These are phyloP conservation scores for Baudoinia panamericana DNA, from an alignment of 495 filamentous ascomycete species.

Conservation along the genomic window DNA sequence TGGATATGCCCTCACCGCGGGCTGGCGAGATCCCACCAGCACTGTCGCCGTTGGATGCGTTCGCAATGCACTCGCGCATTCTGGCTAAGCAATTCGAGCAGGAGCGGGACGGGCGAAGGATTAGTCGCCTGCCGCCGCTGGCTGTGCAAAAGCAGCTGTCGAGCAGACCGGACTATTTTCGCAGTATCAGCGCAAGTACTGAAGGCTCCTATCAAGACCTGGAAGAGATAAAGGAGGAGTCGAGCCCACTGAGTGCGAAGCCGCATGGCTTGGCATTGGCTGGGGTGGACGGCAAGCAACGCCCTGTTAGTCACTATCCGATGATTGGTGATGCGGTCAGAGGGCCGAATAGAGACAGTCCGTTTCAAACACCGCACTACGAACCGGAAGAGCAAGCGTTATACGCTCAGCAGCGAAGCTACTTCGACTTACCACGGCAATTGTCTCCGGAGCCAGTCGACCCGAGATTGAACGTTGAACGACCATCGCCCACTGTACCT, in stretches of 20 bases:
- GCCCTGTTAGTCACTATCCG: slow-evolving; percentile 17
- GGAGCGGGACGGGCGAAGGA: slow-evolving; percentile 53
- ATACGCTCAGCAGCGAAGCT: slow-evolving; percentile 21
- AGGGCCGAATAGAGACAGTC: neutral
- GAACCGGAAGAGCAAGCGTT: slow-evolving; percentile 6
- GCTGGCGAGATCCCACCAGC: slow-evolving; percentile 76
- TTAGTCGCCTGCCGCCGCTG: slow-evolving; percentile 73
- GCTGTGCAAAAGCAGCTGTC: slow-evolving; percentile 66
- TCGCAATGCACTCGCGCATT: slow-evolving; percentile 75
- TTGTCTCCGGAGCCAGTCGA: slow-evolving; percentile 39
- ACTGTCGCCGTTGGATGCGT: slow-evolving; percentile 86
- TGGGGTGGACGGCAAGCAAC: neutral
- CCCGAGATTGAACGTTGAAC: slow-evolving; percentile 9
- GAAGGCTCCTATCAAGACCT: slow-evolving; percentile 14
- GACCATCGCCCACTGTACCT: slow-evolving; percentile 16
- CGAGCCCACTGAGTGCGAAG: slow-evolving; percentile 5
- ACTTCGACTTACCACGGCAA: slow-evolving; percentile 35
- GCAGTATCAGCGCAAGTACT: slow-evolving; percentile 21
- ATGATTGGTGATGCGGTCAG: slow-evolving; percentile 13
- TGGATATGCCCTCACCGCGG: slow-evolving; percentile 29
- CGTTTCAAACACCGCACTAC: slow-evolving; percentile 6
- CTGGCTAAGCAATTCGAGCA: slow-evolving; percentile 79
- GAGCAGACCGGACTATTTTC: slow-evolving; percentile 61
- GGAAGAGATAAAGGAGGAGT: slow-evolving; percentile 30
- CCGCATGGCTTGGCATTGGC: neutral